Base-by-base conservation (phyloP, 1,284 basidiomycete genomes). In the Cutaneotrichosporon cutaneum region DNA sequence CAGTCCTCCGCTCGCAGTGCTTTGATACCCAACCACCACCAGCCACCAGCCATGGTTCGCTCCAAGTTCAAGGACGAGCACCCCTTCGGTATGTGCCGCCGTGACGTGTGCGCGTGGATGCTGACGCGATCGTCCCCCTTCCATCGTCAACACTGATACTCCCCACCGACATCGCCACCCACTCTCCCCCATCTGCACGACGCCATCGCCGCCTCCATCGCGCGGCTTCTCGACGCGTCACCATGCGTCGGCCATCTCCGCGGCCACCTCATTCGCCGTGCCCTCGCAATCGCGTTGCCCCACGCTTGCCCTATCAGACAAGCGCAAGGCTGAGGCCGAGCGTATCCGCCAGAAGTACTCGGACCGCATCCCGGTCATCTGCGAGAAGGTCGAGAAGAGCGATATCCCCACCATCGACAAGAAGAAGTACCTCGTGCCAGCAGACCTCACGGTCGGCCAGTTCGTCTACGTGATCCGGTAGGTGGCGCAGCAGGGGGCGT, bases 41-140 rank as follows among this genome's bases (percentile, higher is more conserved):
- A n/a, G n/a, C 6, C 24, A 30, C 5, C 22, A 36, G 22, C 52
- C 13, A 81, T 80, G 77, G 96, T 97, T 89, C 88, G 94, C 79
- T 95, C 94, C 78, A 96, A 97, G 84, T 99, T 99, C 86, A 99
- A 99, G 87, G 95, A 98, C 82, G 96, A 99, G 83, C 96, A 99
- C 81, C 91, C 94, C 62, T 99, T 97, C 77, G 94, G 94, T 96
- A 72, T 67, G 87, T 83, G 39, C 45, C 33, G 30, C 7, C 36
- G 35, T 58, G 57, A 58, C 57, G 35, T 58, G 54, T 67, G 54
- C 47, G 48, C 47, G 54, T 26, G 18, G 35, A 26, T 48, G 56
- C 56, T 58, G 56, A 58, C 56, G 22, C 48, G 45, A 48, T 30
- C 48, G 48, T 32, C 26, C 14, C 26, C 18, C 18, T 3, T 51